Percentiles rank a stretch among this genome's conserved stretches.
These are phyloP conservation scores for Tetragonia tetragonoides DNA, from an alignment of 148 eudicot species.

Conservation along the genomic window DNA sequence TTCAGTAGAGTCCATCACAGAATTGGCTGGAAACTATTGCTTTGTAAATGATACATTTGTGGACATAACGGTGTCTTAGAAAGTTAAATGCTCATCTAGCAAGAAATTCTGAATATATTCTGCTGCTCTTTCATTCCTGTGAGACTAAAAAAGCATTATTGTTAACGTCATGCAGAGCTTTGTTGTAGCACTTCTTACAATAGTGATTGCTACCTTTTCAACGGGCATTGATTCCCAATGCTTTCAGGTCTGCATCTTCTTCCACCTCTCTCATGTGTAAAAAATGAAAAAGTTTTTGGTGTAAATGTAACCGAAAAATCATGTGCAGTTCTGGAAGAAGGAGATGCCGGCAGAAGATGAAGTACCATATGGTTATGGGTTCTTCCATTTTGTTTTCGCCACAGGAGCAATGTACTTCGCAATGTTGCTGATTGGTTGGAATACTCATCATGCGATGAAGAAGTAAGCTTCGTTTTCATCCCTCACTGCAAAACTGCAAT, in stretches of 20 bases:
- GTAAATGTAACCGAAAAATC: not conserved
- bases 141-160: slow-evolving; percentile 1
- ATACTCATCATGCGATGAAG: slow-evolving; percentile 62
- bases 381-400: slow-evolving; percentile 88
- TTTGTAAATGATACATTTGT: not conserved
- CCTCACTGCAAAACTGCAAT: too few species aligned
- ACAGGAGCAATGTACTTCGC: slow-evolving; percentile 90
- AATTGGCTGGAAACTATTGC: not conserved
- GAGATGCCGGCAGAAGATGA: slow-evolving; percentile 53
- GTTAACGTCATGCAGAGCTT: slow-evolving; percentile 53
- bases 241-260: slow-evolving; percentile 52
- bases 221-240: slow-evolving; percentile 90
- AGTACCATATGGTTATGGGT: slow-evolving; percentile 80
- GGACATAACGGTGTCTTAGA: too few species aligned
- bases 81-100: not conserved
- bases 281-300: not conserved
- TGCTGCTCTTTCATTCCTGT: not conserved
- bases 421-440: slow-evolving; percentile 84
- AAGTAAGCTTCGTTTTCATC: slow-evolving; percentile 41
- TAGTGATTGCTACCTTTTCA: slow-evolving; percentile 88
- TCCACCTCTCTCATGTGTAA: not conserved
- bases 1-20: not conserved
- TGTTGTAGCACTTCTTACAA: slow-evolving; percentile 65
- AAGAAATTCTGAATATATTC: not conserved
- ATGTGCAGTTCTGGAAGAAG: slow-evolving; percentile 57